A percentile compares a stretch with the other conserved stretches of the same genome.
phyloP scores from a whole-genome alignment of 495 filamentous ascomycete species.

The Tetracladium marchalianum region DNA sequence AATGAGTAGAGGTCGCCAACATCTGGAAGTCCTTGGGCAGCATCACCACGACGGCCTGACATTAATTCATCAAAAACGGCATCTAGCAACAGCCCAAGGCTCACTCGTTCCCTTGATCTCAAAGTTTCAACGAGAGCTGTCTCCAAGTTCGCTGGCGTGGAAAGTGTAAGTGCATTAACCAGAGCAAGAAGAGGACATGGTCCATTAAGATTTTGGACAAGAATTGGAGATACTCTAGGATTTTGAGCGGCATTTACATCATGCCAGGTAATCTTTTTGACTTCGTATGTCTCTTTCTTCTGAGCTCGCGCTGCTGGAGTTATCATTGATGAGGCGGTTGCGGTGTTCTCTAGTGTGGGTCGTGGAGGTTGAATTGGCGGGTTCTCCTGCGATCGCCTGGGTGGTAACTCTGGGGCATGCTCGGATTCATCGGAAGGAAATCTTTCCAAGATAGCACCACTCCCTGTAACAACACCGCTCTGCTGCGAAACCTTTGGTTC shows the following conservation, averaged over 20 bases:
- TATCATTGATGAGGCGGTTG: constrained; percentile 26
- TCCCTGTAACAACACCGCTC: constrained; percentile 9
- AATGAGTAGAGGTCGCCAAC: constrained; percentile 80
- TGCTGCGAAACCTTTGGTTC: constrained; percentile 21
- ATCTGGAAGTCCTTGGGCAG: constrained; percentile 55
- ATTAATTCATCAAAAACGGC: constrained; percentile 87
- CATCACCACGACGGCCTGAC: constrained; percentile 46
- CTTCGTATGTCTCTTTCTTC: constrained; percentile 56
- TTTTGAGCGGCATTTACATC: constrained; percentile 33
- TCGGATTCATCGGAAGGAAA: constrained; percentile 10
- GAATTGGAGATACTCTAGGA: constrained; percentile 55
- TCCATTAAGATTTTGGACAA: constrained; percentile 88
- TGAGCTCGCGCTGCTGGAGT: constrained; percentile 22
- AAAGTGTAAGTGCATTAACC: constrained; percentile 83
- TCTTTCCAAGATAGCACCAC: constrained; percentile 5
- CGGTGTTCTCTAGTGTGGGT: constrained; percentile 32
- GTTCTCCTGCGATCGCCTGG: constrained; percentile 20
- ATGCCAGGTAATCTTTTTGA: constrained; percentile 57
- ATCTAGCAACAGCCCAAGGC: constrained; percentile 72
- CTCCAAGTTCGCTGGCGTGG: constrained; percentile 51
- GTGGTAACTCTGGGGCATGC: constrained; percentile 27
- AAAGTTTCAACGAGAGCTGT: constrained; percentile 71
- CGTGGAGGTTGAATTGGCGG: constrained; percentile 27
- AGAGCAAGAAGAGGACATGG: constrained; percentile 90
- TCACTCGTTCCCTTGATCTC: constrained; percentile 74